These are phyloP conservation scores for Phyllostachys edulis DNA, from an alignment of 176 grass and related monocot species.

Conservation along the genomic window DNA sequence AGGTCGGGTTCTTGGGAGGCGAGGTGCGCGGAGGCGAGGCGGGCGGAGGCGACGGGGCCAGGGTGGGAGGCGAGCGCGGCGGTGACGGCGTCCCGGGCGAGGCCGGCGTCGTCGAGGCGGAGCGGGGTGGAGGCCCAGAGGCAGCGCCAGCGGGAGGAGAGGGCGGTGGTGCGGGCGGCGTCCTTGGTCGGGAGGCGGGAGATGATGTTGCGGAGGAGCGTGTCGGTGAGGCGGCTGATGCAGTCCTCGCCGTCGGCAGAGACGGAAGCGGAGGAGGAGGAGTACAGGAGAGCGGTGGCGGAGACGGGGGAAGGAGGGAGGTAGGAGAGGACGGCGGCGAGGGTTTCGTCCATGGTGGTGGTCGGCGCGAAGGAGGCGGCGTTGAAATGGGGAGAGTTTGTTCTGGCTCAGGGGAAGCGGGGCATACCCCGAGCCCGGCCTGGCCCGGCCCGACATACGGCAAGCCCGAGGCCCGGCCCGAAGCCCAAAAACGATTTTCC, in stretches of 20 bases:
- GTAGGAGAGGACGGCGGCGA: conserved; percentile 42
- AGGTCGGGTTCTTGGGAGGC: conserved; percentile 2
- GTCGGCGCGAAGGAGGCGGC: too few relatives aligned
- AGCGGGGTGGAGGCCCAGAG: conserved; percentile 39
- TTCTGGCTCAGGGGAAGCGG: too few relatives aligned
- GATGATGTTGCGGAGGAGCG: conserved; percentile 40
- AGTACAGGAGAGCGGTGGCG: background rate
- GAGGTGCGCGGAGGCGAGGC: conserved; percentile 34
- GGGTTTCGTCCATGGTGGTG: conserved; percentile 31
- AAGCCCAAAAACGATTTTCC: too few relatives aligned
- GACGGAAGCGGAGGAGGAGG: background rate
- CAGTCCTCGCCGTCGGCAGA: background rate
- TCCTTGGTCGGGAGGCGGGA: conserved; percentile 51
- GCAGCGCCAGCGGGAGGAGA: conserved; percentile 48
- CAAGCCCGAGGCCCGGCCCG: too few relatives aligned
- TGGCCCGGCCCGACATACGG: too few relatives aligned
- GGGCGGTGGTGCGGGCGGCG: conserved; percentile 37
- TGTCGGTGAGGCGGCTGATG: conserved; percentile 36
- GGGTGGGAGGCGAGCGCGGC: conserved; percentile 36
- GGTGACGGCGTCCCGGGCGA: conserved; percentile 7
- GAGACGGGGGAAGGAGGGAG: conserved; percentile 23
- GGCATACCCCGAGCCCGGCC: too few relatives aligned
- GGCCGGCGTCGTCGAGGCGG: conserved; percentile 25
- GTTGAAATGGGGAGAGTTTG: background rate
- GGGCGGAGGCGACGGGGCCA: conserved; percentile 30